Conservation (phyloP, 2,329 filamentous ascomycete species). For the Tolypocladium capitatum region DNA sequence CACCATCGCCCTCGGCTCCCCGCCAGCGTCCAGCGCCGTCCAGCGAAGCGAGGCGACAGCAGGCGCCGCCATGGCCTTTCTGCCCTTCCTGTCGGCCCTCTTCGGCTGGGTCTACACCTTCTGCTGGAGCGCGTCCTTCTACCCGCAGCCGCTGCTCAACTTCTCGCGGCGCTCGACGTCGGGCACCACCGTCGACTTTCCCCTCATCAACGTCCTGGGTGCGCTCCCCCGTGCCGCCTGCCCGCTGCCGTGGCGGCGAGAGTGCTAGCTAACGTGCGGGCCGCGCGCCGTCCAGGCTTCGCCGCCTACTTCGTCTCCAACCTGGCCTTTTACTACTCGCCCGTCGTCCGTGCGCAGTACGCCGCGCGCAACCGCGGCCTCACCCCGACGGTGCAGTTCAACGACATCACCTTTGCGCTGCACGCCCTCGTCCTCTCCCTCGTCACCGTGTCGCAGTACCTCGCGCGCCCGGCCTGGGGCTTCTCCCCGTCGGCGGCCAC, state of each 20-base stretch:
- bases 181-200: constrained; percentile 81
- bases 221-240: constrained; percentile 5
- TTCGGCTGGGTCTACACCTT: constrained; percentile 66
- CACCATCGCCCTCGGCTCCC: too few species aligned
- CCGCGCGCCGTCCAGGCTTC: constrained; percentile 57
- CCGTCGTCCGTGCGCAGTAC: constrained; percentile 68
- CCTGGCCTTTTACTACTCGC: constrained; percentile 62
- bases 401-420: constrained; percentile 78
- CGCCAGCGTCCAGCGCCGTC: too few species aligned
- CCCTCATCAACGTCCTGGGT: constrained; percentile 57
- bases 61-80: constrained; percentile 17
- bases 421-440: constrained; percentile 65
- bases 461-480: constrained; percentile 59
- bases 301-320: constrained; percentile 65
- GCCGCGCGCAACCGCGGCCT: constrained; percentile 63
- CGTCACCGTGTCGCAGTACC: constrained; percentile 65
- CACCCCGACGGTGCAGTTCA: constrained; percentile 73
- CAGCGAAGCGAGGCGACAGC: too few species aligned
- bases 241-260: background rate
- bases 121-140: constrained; percentile 82
- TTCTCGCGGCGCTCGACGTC: constrained; percentile 61
- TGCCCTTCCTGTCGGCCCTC: constrained; percentile 38
- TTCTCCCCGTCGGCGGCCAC: constrained; percentile 48
- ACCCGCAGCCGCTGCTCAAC: constrained; percentile 80
- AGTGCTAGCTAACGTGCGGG: background rate